Evolutionary conservation across 2,329 filamentous ascomycete species (phyloP), one percentile per base, ranked within the genome.

Genomic region (Colletotrichum falcatum): DNA sequence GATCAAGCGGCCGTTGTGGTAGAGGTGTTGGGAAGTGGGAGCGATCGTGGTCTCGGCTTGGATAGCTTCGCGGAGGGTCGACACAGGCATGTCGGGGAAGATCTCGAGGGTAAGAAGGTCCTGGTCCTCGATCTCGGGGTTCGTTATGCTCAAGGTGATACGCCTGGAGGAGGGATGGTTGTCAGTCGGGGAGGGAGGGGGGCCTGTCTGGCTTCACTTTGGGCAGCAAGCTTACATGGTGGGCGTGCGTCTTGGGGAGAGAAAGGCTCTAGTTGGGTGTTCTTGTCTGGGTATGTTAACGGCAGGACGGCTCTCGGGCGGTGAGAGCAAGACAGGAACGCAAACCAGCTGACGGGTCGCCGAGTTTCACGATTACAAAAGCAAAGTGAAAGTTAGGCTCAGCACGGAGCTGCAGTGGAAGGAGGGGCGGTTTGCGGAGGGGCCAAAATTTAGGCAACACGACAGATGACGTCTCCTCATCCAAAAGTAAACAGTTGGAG

Each of bases 1-100:
- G 65, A 99, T 89, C 51, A 95, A 88, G 74, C 90, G 89, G 74
- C 95, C 96, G 80, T 98, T 97, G 83, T 95, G 92, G 82, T 96
- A 97, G 78, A 98, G 91, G 78, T 94, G 91, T 80, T 98, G 94
- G 56, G 91, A 87, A 54, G 86, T 84, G 23, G 90, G 87, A 35
- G 92, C 89, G 75, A 97, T 91, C 76, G 86, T 85, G 59, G 92
- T 92, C 82, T 98, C 95, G 81, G 90, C 92, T 79, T 96, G 90
- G 78, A 99, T 92, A 78, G 94, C 93, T 78, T 91, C 92, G 81
- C 97, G 97, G 74, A 99, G 88, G 63, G 94, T 91, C 77, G 91
- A 91, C 75, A 98, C 83, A 58, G 93, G 94, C 86, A 96, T 94
- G 76, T 94, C 93, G 51, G 90, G 87, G 72, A 92, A 92, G 74